phyloP scores from a whole-genome alignment of 805 yeast genomes.

The Wickerhamiella brachini region DNA sequence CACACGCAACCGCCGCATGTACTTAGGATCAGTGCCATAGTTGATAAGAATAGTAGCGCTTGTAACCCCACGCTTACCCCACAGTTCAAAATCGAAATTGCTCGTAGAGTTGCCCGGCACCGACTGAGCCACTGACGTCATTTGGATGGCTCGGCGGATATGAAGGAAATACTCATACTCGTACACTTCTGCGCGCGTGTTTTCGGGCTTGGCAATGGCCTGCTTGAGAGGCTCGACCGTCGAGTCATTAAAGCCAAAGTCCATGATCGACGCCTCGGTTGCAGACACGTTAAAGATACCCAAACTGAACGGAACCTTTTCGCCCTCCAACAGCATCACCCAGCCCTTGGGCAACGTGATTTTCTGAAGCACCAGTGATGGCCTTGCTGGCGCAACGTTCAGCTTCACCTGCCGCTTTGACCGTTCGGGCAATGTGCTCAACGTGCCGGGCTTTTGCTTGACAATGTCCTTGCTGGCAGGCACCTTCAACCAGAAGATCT shows the following conservation, averaged over 20 bases:
- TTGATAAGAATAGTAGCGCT: constrained; percentile 52
- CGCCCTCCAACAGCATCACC: constrained; percentile 73
- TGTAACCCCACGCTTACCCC: constrained; percentile 62
- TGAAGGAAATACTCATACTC: constrained; percentile 61
- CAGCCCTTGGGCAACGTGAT: constrained; percentile 47
- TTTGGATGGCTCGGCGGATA: constrained; percentile 41
- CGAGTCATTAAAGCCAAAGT: constrained; percentile 58
- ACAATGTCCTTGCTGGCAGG: constrained; percentile 1
- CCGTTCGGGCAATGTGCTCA: background rate
- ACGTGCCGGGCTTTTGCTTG: background rate
- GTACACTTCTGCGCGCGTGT: constrained; percentile 48
- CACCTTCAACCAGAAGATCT: constrained; percentile 24
- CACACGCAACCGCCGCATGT: constrained; percentile 45
- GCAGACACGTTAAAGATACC: constrained; percentile 43
- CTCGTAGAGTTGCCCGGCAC: constrained; percentile 29
- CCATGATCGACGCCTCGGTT: constrained; percentile 41
- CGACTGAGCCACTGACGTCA: constrained; percentile 21
- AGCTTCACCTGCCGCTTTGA: constrained; percentile 19
- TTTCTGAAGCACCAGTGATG: constrained; percentile 40
- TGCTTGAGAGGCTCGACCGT: constrained; percentile 49
- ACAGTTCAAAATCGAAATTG: constrained; percentile 40
- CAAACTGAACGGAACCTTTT: constrained; percentile 37
- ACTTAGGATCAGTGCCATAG: constrained; percentile 30
- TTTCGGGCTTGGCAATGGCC: constrained; percentile 33
- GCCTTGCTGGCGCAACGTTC: constrained; percentile 36